Percentiles rank a stretch among this genome's conserved stretches.
phyloP scores from a whole-genome alignment of 345 rosid genomes.

The Lumnitzera littorea region DNA sequence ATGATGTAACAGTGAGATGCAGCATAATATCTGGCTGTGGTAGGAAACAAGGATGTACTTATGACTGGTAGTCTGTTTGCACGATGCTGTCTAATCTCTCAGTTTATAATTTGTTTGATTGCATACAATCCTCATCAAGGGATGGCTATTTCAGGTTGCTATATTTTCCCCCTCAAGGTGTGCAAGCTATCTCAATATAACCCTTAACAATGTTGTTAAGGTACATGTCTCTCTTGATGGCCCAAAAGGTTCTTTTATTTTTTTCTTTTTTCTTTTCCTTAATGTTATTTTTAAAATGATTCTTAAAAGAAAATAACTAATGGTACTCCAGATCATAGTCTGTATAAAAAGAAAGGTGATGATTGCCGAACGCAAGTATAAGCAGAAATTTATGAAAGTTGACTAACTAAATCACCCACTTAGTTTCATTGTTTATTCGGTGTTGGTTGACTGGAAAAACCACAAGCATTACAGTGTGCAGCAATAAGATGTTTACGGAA shows the following conservation, averaged over 20 bases:
- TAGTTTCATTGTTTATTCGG: too few relatives aligned
- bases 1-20: background rate
- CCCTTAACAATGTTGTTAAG: slow-evolving; percentile 63
- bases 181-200: slow-evolving; percentile 60
- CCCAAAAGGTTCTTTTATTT: background rate
- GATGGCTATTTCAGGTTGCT: slow-evolving; percentile 52
- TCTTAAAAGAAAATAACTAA: background rate
- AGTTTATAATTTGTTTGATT: slow-evolving; percentile 3
- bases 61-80: background rate
- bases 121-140: slow-evolving; percentile 11
- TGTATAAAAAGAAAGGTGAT: too few relatives aligned
- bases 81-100: background rate
- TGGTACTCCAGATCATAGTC: too few relatives aligned
- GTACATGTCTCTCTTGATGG: slow-evolving; percentile 22
- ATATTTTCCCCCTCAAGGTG: slow-evolving; percentile 51
- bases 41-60: too few relatives aligned
- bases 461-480: too few relatives aligned
- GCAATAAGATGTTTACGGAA: too few relatives aligned
- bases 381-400: too few relatives aligned
- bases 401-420: too few relatives aligned
- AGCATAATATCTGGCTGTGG: background rate
- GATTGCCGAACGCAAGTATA: too few relatives aligned
- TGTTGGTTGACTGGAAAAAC: too few relatives aligned
- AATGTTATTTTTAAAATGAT: background rate
- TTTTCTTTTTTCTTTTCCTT: background rate